Conservation (phyloP, 2,329 filamentous ascomycete species). For the Xylariales sp. region DNA sequence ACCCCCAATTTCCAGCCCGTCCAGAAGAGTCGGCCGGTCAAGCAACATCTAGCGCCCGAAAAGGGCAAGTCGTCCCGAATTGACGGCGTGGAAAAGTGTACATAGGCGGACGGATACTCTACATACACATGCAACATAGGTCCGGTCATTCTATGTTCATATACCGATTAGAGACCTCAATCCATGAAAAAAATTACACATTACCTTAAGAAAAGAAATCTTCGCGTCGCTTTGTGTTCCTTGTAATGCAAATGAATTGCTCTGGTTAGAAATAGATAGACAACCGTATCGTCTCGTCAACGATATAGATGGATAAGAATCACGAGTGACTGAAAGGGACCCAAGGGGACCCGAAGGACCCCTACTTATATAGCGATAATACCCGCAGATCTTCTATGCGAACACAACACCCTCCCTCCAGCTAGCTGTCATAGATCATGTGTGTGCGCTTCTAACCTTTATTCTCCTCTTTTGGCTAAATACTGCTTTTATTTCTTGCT, state of each 20-base stretch:
- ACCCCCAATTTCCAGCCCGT: slow-evolving; percentile 32
- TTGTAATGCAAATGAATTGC: not conserved
- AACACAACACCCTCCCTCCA: too few species aligned
- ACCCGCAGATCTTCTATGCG: too few species aligned
- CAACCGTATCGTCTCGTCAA: not conserved
- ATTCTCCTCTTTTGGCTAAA: too few species aligned
- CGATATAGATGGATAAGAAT: too few species aligned
- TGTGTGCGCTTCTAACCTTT: too few species aligned
- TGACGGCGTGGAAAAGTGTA: slow-evolving; percentile 28
- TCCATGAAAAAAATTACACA: slow-evolving; percentile 24
- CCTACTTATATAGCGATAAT: too few species aligned
- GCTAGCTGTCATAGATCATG: too few species aligned
- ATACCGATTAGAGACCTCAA: slow-evolving; percentile 21
- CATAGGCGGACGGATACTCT: slow-evolving; percentile 32
- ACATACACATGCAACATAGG: slow-evolving; percentile 25
- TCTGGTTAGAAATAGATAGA: too few species aligned
- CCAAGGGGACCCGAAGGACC: too few species aligned
- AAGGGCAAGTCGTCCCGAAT: slow-evolving; percentile 6
- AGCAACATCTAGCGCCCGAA: slow-evolving; percentile 24
- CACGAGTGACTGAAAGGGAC: too few species aligned
- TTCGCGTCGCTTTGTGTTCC: not conserved
- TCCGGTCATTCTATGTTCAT: slow-evolving; percentile 13
- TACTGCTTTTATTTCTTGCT: too few species aligned
- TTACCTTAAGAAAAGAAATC: not conserved
- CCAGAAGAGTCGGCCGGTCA: slow-evolving; percentile 17